Percentiles rank a stretch among this genome's conserved stretches.
Evolutionary conservation across 1,284 basidiomycete species (phyloP).

Genomic region (Cutaneotrichosporon curvatum): DNA sequence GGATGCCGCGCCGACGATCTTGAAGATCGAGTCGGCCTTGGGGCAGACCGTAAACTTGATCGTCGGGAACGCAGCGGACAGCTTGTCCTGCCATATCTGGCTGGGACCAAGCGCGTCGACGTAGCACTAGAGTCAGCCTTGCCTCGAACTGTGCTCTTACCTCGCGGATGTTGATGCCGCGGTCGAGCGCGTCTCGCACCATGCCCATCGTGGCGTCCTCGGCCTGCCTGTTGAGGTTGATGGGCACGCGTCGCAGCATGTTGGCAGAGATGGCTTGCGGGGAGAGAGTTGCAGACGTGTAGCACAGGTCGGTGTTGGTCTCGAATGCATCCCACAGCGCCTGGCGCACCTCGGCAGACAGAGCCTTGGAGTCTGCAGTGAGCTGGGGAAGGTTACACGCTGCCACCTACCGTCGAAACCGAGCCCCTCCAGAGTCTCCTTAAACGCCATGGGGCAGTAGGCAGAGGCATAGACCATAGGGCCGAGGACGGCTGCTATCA

Average conservation of each 20-base stretch:
- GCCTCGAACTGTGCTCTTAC: conserved; percentile 74
- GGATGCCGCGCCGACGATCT: conserved; percentile 92
- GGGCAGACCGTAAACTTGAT: conserved; percentile 81
- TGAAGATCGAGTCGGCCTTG: conserved; percentile 92
- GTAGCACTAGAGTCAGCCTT: conserved; percentile 59
- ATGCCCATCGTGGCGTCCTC: conserved; percentile 83
- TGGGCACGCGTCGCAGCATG: conserved; percentile 77
- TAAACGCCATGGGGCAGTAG: conserved; percentile 77
- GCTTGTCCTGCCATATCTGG: conserved; percentile 70
- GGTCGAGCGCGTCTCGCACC: conserved; percentile 72
- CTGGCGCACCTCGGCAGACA: conserved; percentile 67
- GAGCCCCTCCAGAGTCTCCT: conserved; percentile 64
- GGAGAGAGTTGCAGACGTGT: conserved; percentile 50
- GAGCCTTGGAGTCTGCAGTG: conserved; percentile 68
- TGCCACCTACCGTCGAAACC: conserved; percentile 66
- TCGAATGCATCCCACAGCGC: conserved; percentile 36
- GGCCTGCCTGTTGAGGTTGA: conserved; percentile 87
- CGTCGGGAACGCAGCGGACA: conserved; percentile 70
- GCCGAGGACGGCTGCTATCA: conserved; percentile 29
- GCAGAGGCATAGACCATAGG: conserved; percentile 94
- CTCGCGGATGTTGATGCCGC: conserved; percentile 75
- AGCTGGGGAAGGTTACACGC: background rate
- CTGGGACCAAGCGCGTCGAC: conserved; percentile 92
- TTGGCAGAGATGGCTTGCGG: conserved; percentile 85
- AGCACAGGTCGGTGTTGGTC: conserved; percentile 26